Conservation (phyloP, 371 early-diverging fungal species). For the Mucor sp. region DNA sequence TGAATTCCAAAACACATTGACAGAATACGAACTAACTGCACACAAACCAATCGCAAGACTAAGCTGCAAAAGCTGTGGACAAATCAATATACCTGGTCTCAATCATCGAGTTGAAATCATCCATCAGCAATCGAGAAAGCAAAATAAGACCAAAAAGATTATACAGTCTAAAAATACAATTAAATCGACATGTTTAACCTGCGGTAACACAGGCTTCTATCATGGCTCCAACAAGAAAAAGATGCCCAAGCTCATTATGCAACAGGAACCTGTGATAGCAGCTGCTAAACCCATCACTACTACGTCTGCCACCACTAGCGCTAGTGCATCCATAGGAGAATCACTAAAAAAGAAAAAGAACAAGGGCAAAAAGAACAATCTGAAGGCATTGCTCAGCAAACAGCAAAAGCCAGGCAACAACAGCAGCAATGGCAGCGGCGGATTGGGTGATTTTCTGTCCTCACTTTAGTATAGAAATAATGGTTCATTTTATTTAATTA, state of each 20-base stretch:
- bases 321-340: neutral
- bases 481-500: neutral
- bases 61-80: conserved; percentile 41
- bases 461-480: conserved; percentile 16
- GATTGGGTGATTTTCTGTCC: conserved; percentile 39
- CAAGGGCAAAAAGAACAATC: conserved; percentile 43
- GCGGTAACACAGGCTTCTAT: conserved; percentile 14
- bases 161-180: conserved; percentile 9
- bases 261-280: neutral
- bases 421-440: neutral
- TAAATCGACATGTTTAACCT: conserved; percentile 28
- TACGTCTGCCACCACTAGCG: neutral
- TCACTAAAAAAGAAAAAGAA: conserved; percentile 30
- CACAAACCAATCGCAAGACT: conserved; percentile 25
- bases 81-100: conserved; percentile 36
- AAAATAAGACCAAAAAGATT: neutral
- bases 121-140: conserved; percentile 9
- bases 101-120: conserved; percentile 20
- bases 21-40: conserved; percentile 28
- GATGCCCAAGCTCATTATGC: conserved; percentile 5
- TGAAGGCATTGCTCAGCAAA: conserved; percentile 39
- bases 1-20: conserved; percentile 38
- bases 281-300: neutral
- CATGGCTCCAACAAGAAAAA: conserved; percentile 29
- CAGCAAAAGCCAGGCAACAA: conserved; percentile 15